phyloP scores from a whole-genome alignment of 2,329 filamentous ascomycete genomes.

The Hymenoscyphus linearis region DNA sequence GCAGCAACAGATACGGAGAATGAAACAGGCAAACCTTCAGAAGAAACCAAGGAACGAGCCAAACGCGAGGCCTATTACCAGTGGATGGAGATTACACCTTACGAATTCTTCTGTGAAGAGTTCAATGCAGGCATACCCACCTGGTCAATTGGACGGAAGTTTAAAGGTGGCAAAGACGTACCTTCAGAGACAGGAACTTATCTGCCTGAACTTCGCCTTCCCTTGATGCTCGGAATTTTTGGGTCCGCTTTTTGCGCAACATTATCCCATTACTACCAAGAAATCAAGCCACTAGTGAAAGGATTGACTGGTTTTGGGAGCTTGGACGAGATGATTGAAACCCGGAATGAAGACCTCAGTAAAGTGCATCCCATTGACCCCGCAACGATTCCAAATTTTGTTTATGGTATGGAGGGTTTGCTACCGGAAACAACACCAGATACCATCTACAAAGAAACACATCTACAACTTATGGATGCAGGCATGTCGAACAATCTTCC shows the following conservation, averaged over 20 bases:
- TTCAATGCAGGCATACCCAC: constrained; percentile 87
- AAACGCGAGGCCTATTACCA: constrained; percentile 85
- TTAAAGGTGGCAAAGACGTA: constrained; percentile 64
- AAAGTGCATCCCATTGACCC: constrained; percentile 95
- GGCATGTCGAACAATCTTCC: constrained; percentile 98
- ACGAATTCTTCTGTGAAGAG: constrained; percentile 94
- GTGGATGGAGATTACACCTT: constrained; percentile 94
- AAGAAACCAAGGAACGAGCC: constrained; percentile 46
- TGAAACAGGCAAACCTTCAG: constrained; percentile 34
- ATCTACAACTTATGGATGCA: constrained; percentile 88
- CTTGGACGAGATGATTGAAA: constrained; percentile 77
- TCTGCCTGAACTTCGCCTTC: constrained; percentile 77
- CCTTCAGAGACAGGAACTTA: constrained; percentile 59
- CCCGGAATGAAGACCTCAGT: constrained; percentile 74
- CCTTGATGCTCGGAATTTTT: constrained; percentile 88
- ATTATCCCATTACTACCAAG: constrained; percentile 90
- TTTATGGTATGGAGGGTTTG: constrained; percentile 70
- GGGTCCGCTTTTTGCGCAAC: constrained; percentile 96
- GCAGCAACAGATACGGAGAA: constrained; percentile 36
- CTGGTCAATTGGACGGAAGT: constrained; percentile 84
- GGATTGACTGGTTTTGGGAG: constrained; percentile 69
- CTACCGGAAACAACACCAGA: constrained; percentile 74
- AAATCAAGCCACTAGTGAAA: constrained; percentile 77
- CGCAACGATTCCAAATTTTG: constrained; percentile 84
- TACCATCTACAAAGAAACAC: constrained; percentile 63